phyloP scores from a whole-genome alignment of 1,284 basidiomycete species.

The Ustilago crameri region DNA sequence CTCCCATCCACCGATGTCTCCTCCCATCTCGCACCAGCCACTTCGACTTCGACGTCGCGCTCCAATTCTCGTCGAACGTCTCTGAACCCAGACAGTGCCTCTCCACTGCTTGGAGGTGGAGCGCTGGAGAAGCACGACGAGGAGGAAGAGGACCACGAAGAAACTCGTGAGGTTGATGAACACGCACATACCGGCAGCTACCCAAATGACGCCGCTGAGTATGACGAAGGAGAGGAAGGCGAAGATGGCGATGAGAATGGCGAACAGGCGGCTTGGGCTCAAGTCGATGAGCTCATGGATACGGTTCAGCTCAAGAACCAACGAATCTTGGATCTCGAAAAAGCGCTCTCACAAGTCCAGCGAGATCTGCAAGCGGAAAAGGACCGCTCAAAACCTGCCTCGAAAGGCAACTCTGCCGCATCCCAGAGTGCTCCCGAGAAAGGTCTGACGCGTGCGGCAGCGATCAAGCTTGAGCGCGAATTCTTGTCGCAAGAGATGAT shows the following conservation, averaged over 20 bases:
- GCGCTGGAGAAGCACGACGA: constrained; percentile 24
- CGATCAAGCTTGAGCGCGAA: constrained; percentile 57
- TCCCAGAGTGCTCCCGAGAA: constrained; percentile 9
- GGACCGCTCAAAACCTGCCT: constrained; percentile 21
- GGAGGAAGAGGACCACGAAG: constrained; percentile 19
- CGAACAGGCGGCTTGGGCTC: constrained; percentile 38
- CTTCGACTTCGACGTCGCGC: constrained; percentile 18
- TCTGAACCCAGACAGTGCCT: constrained; percentile 13
- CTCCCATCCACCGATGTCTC: constrained; percentile 29
- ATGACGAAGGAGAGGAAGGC: background rate
- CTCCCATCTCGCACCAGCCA: constrained; percentile 13
- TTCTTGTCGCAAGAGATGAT: constrained; percentile 61
- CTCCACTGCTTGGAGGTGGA: constrained; percentile 7
- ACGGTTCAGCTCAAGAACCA: constrained; percentile 43
- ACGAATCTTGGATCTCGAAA: constrained; percentile 49
- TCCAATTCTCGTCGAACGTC: constrained; percentile 20
- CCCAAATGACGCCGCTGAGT: background rate
- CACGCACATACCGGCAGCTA: constrained; percentile 2
- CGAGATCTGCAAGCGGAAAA: constrained; percentile 35
- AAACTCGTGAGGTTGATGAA: background rate
- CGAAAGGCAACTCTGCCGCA: constrained; percentile 4
- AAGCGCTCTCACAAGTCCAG: constrained; percentile 30
- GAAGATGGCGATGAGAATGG: constrained; percentile 35
- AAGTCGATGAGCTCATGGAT: constrained; percentile 51
- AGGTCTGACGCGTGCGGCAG: constrained; percentile 48